These are phyloP conservation scores for Cladorrhinum samala DNA, from an alignment of 495 filamentous ascomycete genomes.

Conservation along the genomic window DNA sequence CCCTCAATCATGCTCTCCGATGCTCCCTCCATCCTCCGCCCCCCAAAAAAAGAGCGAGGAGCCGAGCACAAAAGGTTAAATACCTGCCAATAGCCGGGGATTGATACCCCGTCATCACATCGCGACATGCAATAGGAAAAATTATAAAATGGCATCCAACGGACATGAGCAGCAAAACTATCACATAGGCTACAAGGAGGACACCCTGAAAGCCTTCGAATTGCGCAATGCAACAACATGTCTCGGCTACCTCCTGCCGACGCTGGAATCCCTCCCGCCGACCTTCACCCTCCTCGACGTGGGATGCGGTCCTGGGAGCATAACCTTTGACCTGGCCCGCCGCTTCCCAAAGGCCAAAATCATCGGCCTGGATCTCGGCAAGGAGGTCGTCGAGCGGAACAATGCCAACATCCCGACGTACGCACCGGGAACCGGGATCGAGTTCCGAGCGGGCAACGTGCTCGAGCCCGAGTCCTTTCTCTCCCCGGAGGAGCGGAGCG, in stretches of 20 bases:
- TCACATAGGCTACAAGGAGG: slow-evolving; percentile 11
- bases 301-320: slow-evolving; percentile 11
- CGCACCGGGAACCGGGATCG: neutral
- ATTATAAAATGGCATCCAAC: neutral
- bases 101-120: too few relatives aligned
- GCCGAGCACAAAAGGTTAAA: neutral
- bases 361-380: slow-evolving; percentile 5
- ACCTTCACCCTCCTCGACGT: slow-evolving; percentile 10
- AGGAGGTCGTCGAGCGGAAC: slow-evolving; percentile 5
- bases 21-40: too few relatives aligned
- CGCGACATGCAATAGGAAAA: too few relatives aligned
- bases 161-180: slow-evolving; percentile 1
- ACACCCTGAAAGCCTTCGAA: slow-evolving; percentile 9
- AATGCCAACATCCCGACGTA: slow-evolving; percentile 7
- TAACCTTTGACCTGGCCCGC: slow-evolving; percentile 9
- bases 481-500: neutral
- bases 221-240: slow-evolving; percentile 9
- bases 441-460: neutral
- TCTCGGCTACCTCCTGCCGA: slow-evolving; percentile 9
- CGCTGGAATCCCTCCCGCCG: slow-evolving; percentile 7
- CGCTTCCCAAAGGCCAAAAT: slow-evolving; percentile 10
- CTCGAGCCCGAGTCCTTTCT: slow-evolving; percentile 1
- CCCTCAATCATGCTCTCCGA: neutral
- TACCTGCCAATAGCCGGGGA: too few relatives aligned
- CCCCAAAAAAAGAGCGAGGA: too few relatives aligned